Conservation (phyloP, 257 asterid genomes). For the Leptodermis oblonga region DNA sequence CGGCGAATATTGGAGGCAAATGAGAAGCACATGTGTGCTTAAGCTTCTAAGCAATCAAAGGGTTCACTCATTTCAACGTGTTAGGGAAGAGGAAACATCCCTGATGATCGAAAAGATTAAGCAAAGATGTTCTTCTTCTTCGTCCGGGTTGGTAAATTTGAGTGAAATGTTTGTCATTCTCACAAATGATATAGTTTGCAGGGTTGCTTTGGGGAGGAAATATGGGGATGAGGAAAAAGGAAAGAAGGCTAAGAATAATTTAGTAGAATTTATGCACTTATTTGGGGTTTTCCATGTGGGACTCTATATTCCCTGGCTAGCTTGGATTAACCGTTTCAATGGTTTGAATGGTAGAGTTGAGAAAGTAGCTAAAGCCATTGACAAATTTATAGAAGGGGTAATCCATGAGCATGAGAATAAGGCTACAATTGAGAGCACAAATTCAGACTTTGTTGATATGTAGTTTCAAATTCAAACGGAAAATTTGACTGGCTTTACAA, state of each 20-base stretch:
- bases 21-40: slow-evolving; percentile 6
- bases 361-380: slow-evolving; percentile 24
- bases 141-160: slow-evolving; percentile 21
- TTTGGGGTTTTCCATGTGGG: slow-evolving; percentile 24
- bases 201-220: slow-evolving; percentile 42
- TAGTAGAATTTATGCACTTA: slow-evolving; percentile 23
- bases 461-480: too few species aligned
- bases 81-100: background rate
- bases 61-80: background rate
- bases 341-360: too few species aligned
- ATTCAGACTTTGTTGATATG: slow-evolving; percentile 39
- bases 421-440: slow-evolving; percentile 1
- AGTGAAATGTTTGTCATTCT: slow-evolving; percentile 22
- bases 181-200: slow-evolving; percentile 33
- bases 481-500: too few species aligned
- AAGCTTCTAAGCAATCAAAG: background rate
- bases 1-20: slow-evolving; percentile 19
- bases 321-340: too few species aligned
- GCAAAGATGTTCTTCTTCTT: background rate
- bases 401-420: slow-evolving; percentile 24
- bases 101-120: slow-evolving; percentile 33
- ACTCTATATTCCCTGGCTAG: too few species aligned
- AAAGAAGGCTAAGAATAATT: background rate
- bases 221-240: slow-evolving; percentile 22
- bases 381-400: slow-evolving; percentile 36